Percentiles rank a stretch among this genome's conserved stretches.
Evolutionary conservation across 169 alveolate species (phyloP).

Genomic region (Eimeria nieschulzi): DNA sequence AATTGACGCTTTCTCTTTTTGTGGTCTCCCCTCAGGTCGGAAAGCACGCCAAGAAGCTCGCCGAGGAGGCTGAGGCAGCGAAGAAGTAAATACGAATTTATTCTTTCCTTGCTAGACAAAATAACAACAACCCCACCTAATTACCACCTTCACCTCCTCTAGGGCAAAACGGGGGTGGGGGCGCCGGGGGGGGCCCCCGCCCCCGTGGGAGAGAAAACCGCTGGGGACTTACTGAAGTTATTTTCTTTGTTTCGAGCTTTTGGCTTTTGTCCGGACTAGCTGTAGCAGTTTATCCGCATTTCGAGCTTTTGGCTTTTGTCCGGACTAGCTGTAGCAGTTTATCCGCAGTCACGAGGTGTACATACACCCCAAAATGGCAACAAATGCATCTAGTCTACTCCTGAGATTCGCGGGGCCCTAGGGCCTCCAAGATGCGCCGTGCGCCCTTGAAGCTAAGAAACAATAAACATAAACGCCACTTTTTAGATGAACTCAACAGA

Average conservation of each 20-base stretch:
- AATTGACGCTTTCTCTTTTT: neutral
- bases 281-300: no score
- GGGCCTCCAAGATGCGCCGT: no score
- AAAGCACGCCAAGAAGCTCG: slow-evolving; percentile 52
- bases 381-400: no score
- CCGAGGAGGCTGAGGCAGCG: slow-evolving; percentile 40
- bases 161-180: neutral
- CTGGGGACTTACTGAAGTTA: neutral
- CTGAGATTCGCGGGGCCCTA: no score
- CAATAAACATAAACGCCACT: no score
- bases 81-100: neutral
- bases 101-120: neutral
- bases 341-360: no score
- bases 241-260: neutral
- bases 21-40: neutral
- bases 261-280: no score
- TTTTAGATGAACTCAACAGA: no score
- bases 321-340: no score
- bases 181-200: neutral
- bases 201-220: neutral
- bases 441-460: no score
- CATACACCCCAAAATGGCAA: no score
- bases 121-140: neutral
- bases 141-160: neutral
- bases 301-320: neutral